phyloP scores from a whole-genome alignment of 192 early-diverging fungal genomes.

The Coemansia sp. region DNA sequence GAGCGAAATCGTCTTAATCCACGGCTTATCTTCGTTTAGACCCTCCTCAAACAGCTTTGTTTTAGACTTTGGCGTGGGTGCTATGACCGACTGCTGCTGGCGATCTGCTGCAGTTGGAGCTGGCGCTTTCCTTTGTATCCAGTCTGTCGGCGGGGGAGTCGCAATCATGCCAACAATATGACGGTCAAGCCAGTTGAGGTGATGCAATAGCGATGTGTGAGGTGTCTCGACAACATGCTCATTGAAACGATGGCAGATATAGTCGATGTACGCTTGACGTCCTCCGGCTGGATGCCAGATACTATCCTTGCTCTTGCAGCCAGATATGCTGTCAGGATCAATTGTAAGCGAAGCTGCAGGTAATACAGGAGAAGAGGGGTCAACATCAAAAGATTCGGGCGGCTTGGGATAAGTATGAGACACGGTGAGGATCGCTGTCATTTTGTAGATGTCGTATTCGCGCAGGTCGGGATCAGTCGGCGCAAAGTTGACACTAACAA shows the following conservation, averaged over 20 bases:
- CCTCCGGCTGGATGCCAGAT: conserved; percentile 30
- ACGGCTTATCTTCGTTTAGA: conserved; percentile 19
- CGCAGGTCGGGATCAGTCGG: conserved; percentile 48
- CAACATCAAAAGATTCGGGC: conserved; percentile 12
- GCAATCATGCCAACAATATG: conserved; percentile 32
- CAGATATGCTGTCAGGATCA: conserved; percentile 24
- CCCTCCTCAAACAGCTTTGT: conserved; percentile 16
- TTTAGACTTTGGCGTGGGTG: not conserved
- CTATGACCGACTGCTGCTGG: not conserved
- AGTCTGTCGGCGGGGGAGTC: conserved; percentile 15
- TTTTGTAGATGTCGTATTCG: conserved; percentile 24
- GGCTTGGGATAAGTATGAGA: conserved; percentile 21
- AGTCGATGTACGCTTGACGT: conserved; percentile 18
- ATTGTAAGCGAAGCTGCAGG: conserved; percentile 23
- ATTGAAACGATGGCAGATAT: conserved; percentile 21
- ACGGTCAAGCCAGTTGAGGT: conserved; percentile 59
- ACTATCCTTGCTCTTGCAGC: conserved; percentile 37
- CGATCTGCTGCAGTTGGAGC: not conserved
- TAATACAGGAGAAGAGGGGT: conserved; percentile 13
- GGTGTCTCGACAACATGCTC: conserved; percentile 31
- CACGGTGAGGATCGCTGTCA: conserved; percentile 23
- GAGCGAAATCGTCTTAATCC: conserved; percentile 34
- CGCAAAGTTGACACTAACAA: conserved; percentile 25
- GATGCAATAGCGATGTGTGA: conserved; percentile 36
- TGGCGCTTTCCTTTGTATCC: not conserved